These are phyloP conservation scores for Calonectria naviculata DNA, from an alignment of 2,329 filamentous ascomycete genomes.

Conservation along the genomic window DNA sequence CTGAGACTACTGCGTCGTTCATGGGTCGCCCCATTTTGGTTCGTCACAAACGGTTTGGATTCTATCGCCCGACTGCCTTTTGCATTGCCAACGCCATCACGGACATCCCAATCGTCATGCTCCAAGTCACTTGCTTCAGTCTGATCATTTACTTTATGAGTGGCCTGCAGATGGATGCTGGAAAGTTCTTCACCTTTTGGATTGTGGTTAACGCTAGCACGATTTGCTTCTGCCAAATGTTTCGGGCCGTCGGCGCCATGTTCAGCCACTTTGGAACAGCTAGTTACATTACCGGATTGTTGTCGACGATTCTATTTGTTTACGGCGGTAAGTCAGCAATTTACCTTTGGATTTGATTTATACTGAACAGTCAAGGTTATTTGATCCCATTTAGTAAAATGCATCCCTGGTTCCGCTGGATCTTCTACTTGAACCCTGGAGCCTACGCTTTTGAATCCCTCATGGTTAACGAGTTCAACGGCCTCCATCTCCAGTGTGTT, in stretches of 20 bases:
- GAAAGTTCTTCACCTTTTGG: slow-evolving; percentile 71
- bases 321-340: slow-evolving; percentile 41
- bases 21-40: slow-evolving; percentile 44
- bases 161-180: slow-evolving; percentile 39
- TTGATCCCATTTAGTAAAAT: slow-evolving; percentile 58
- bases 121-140: slow-evolving; percentile 65
- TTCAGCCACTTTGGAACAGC: slow-evolving; percentile 59
- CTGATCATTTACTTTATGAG: slow-evolving; percentile 48
- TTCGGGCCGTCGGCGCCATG: slow-evolving; percentile 73
- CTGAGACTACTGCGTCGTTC: slow-evolving; percentile 45
- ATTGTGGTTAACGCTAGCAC: slow-evolving; percentile 70
- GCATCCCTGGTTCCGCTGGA: slow-evolving; percentile 61
- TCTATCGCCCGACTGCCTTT: slow-evolving; percentile 46
- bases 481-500: slow-evolving; percentile 66
- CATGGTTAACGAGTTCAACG: slow-evolving; percentile 69
- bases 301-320: slow-evolving; percentile 43
- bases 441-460: slow-evolving; percentile 72
- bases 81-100: slow-evolving; percentile 53
- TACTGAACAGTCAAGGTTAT: slow-evolving; percentile 61
- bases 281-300: slow-evolving; percentile 37
- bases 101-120: slow-evolving; percentile 58
- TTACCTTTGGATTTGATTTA: not conserved
- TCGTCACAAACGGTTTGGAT: slow-evolving; percentile 45
- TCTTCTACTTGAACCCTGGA: slow-evolving; percentile 65
- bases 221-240: slow-evolving; percentile 71